phyloP scores from a whole-genome alignment of 2,329 filamentous ascomycete genomes.

The Alternaria sp. region DNA sequence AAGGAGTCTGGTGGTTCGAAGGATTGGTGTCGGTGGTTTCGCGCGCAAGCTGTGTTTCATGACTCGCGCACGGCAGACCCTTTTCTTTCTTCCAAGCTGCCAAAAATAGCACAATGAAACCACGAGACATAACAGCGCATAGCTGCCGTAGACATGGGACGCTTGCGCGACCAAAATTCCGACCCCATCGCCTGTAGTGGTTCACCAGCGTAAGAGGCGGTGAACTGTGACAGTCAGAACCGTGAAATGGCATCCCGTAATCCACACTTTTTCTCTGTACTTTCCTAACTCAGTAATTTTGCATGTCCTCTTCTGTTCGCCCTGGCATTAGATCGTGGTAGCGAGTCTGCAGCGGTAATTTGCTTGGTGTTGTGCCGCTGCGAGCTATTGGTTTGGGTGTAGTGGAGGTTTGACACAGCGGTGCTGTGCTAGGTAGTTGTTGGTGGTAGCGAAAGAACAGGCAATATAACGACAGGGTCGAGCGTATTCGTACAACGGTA shows the following conservation, averaged over 20 bases:
- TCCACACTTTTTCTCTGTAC: conserved; percentile 16
- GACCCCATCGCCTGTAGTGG: conserved; percentile 2
- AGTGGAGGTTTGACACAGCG: conserved; percentile 9
- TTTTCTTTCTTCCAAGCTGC: not conserved
- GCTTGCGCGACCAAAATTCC: conserved; percentile 15
- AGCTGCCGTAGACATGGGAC: conserved; percentile 3
- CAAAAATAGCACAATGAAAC: conserved; percentile 11
- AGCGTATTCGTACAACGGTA: conserved; percentile 3
- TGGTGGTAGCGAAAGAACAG: conserved; percentile 12
- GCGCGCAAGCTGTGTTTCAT: not conserved
- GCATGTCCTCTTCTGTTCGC: conserved; percentile 11
- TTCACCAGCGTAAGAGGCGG: conserved; percentile 12
- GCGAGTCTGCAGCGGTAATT: conserved; percentile 14
- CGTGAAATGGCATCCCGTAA: conserved; percentile 13
- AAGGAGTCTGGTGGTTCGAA: conserved; percentile 1
- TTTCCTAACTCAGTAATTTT: conserved; percentile 15
- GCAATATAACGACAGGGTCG: conserved; percentile 11
- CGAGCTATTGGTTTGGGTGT: conserved; percentile 10
- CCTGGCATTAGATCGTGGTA: conserved; percentile 12
- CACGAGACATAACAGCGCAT: conserved; percentile 2
- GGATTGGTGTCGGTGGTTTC: not conserved
- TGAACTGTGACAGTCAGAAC: conserved; percentile 10
- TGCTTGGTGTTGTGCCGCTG: conserved; percentile 15
- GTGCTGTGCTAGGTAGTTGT: conserved; percentile 1
- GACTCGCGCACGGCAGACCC: conserved; percentile 9